Evolutionary conservation across 2,329 filamentous ascomycete species (phyloP), one percentile per base, ranked within the genome.

Genomic region (Alternaria consortialis): DNA sequence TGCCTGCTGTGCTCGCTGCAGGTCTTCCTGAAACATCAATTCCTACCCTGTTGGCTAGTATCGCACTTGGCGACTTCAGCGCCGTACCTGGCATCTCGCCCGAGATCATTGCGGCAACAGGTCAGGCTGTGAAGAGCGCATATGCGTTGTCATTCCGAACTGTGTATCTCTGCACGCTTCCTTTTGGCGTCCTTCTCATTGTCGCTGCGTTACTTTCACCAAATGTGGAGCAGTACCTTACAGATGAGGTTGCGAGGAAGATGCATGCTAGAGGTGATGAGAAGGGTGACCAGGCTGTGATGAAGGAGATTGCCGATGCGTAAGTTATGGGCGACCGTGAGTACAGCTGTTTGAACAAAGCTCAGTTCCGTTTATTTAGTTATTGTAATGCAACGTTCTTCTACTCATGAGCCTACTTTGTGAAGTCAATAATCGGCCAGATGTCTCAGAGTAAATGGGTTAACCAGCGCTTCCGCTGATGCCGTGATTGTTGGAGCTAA

Each of bases 201-300:
- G 62, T 77, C 23, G 77, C 78, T 7, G 74, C 80, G 8, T 63
- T 78, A 15, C 63, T 83, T 5, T 73, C 77, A 42, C 81, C 81
- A 17, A 78, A 84, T 62, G 77, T 83, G 17, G 79, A 83, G 63
- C 74, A 79, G 27, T 82, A 77, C 64, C 69, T 83, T 36, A 82
- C 77, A 1, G 71, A 78, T 53, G 79, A 83, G 53, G 81, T 83
- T 13, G 80, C 81, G 12, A 81, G 81, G 71, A 80, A 77, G 63
- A 72, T 84, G 51, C 79, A 81, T 66, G 65, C 55, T 3, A 61
- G 51, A 32, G 39, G 17, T 7, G 61, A 56, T 42, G 65, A 69
- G 44, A 69, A 64, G 55, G 52, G 36, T 8, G 60, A 50, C 5
- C 25, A 47, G 17, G 53, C 39, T 15, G 58, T 56, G 39, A 47